phyloP scores from a whole-genome alignment of 1,284 basidiomycete species.

The Leccinum variabile region DNA sequence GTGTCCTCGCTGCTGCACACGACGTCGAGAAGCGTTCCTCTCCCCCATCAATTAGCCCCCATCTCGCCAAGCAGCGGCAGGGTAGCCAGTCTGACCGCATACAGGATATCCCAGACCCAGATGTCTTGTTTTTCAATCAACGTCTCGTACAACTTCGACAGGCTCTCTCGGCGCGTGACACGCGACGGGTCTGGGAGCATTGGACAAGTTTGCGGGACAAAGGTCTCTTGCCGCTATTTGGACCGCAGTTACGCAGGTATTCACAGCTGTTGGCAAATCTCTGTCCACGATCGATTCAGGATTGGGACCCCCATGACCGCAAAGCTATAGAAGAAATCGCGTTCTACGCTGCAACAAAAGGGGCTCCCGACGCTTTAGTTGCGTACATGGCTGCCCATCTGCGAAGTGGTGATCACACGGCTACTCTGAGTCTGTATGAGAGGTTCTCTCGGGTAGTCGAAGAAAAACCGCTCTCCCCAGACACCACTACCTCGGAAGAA shows the following conservation, averaged over 20 bases:
- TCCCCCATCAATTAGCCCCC: slow-evolving; percentile 1
- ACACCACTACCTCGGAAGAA: slow-evolving; percentile 21
- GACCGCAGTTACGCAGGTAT: slow-evolving; percentile 42
- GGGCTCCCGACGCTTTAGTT: slow-evolving; percentile 46
- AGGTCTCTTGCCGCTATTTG: slow-evolving; percentile 44
- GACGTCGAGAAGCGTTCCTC: slow-evolving; percentile 1
- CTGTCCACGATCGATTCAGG: slow-evolving; percentile 25
- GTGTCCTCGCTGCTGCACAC: slow-evolving; percentile 15
- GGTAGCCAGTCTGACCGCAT: slow-evolving; percentile 7
- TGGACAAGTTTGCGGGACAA: slow-evolving; percentile 49
- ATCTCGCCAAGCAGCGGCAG: slow-evolving; percentile 10
- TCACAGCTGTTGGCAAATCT: slow-evolving; percentile 39
- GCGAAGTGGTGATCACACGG: slow-evolving; percentile 39
- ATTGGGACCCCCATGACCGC: slow-evolving; percentile 33
- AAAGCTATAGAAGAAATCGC: slow-evolving; percentile 47
- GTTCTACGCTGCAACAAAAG: slow-evolving; percentile 44
- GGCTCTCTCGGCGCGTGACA: slow-evolving; percentile 38
- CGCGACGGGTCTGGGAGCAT: slow-evolving; percentile 33
- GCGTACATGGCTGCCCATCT: slow-evolving; percentile 52
- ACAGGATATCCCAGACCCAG: slow-evolving; percentile 33
- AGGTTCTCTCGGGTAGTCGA: slow-evolving; percentile 37
- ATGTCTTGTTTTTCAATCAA: slow-evolving; percentile 37
- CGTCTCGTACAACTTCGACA: slow-evolving; percentile 38
- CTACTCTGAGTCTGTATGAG: slow-evolving; percentile 49
- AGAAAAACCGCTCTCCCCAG: slow-evolving; percentile 23